Conservation (phyloP, 176 grass and related monocot genomes). For the Carex cristatella region DNA sequence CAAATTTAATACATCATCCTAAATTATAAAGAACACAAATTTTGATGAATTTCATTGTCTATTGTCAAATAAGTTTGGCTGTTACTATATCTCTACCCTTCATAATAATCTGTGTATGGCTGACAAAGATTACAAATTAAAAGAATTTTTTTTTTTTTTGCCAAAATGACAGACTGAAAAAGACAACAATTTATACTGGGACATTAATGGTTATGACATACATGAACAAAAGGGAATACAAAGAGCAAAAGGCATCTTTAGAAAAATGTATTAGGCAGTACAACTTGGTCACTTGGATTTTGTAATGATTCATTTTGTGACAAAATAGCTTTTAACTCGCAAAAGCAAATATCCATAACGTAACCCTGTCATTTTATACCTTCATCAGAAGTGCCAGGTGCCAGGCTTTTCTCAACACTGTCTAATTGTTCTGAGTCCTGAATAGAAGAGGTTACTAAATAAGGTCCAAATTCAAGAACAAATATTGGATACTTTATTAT, state of each 20-base stretch:
- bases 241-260: background rate
- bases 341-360: slow-evolving; percentile 17
- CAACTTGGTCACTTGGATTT: background rate
- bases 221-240: background rate
- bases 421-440: slow-evolving; percentile 39
- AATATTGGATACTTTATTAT: background rate
- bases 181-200: background rate
- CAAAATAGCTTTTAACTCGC: background rate
- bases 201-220: background rate
- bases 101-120: background rate
- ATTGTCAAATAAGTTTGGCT: background rate
- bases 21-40: background rate
- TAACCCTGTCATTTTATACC: slow-evolving; percentile 30
- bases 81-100: background rate
- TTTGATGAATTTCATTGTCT: background rate
- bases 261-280: background rate
- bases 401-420: slow-evolving; percentile 24
- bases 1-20: background rate
- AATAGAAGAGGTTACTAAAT: slow-evolving; percentile 26
- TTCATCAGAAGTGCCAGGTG: slow-evolving; percentile 33
- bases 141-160: background rate
- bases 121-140: background rate
- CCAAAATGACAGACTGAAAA: background rate
- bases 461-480: slow-evolving; percentile 15
- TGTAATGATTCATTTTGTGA: background rate